These are phyloP conservation scores for Sporothrix globosa DNA, from an alignment of 2,329 filamentous ascomycete genomes.

Conservation along the genomic window DNA sequence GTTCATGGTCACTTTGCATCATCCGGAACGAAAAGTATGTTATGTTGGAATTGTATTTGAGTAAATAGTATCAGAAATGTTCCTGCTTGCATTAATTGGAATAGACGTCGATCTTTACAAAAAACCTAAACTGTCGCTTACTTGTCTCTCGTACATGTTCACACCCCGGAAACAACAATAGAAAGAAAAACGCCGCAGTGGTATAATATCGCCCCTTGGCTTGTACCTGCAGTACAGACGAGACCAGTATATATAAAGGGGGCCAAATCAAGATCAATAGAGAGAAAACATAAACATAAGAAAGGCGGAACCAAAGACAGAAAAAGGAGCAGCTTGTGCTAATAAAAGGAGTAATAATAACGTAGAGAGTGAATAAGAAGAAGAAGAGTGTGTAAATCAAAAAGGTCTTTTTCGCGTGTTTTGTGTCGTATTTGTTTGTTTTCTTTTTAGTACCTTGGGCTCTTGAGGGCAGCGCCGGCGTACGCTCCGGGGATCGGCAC, in stretches of 20 bases:
- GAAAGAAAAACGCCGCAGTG: constrained; percentile 32
- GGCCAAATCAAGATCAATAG: constrained; percentile 25
- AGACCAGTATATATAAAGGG: constrained; percentile 31
- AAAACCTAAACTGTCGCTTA: neutral
- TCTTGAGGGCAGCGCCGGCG: constrained; percentile 58
- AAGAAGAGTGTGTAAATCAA: neutral
- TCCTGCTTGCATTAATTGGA: constrained; percentile 33
- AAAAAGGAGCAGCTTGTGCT: neutral
- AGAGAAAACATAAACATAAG: constrained; percentile 2
- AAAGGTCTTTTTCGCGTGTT: constrained; percentile 19
- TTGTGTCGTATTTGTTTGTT: constrained; percentile 18
- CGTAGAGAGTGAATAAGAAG: constrained; percentile 35
- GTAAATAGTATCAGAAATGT: constrained; percentile 14
- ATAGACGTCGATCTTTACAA: constrained; percentile 24
- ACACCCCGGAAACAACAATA: neutral
- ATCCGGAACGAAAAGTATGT: neutral
- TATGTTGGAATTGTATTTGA: constrained; percentile 27
- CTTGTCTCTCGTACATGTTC: constrained; percentile 17
- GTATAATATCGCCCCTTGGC: constrained; percentile 34
- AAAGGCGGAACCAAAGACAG: constrained; percentile 29
- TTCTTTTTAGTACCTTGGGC: constrained; percentile 44
- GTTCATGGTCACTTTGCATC: neutral
- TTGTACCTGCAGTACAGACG: constrained; percentile 30
- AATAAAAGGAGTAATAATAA: constrained; percentile 29
- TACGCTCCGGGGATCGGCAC: constrained; percentile 92